Evolutionary conservation across 108 stramenopile species (phyloP).

Genomic region (Pinguiococcus pyrenoidosus): DNA sequence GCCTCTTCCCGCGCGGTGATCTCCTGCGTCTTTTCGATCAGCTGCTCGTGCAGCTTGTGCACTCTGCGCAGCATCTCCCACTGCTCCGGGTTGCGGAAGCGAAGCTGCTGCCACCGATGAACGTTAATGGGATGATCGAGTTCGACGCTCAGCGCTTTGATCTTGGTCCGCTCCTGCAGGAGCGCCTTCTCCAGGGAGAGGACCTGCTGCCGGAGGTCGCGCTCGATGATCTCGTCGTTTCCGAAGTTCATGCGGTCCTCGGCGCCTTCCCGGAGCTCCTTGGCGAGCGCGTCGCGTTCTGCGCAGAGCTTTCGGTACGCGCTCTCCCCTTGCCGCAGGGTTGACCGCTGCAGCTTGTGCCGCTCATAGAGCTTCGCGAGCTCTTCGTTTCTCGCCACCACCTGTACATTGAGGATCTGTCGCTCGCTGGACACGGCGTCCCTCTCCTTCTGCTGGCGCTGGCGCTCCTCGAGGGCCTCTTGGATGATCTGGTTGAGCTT

Average conservation of each 20-base stretch:
- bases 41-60: slow-evolving; percentile 29
- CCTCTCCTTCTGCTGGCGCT: slow-evolving; percentile 46
- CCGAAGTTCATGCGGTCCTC: not conserved
- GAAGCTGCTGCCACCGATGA: slow-evolving; percentile 48
- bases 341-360: slow-evolving; percentile 39
- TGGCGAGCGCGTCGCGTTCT: not conserved
- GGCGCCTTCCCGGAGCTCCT: not conserved
- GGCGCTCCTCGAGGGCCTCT: slow-evolving; percentile 50
- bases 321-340: slow-evolving; percentile 41
- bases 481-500: slow-evolving; percentile 42
- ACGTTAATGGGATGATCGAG: slow-evolving; percentile 49
- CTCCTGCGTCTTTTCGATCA: slow-evolving; percentile 38
- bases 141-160: slow-evolving; percentile 37
- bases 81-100: slow-evolving; percentile 41
- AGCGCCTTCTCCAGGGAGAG: slow-evolving; percentile 36
- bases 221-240: slow-evolving; percentile 12
- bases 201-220: slow-evolving; percentile 22
- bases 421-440: slow-evolving; percentile 42
- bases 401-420: slow-evolving; percentile 38
- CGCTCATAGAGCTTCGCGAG: slow-evolving; percentile 46
- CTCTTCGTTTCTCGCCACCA: slow-evolving; percentile 43
- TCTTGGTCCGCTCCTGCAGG: slow-evolving; percentile 28
- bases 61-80: slow-evolving; percentile 37
- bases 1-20: too few species aligned
- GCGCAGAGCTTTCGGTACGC: too few species aligned